Percentiles rank a stretch among this genome's conserved stretches.
phyloP scores from a whole-genome alignment of 805 yeast species.

The Jamesozyma spencerorum region DNA sequence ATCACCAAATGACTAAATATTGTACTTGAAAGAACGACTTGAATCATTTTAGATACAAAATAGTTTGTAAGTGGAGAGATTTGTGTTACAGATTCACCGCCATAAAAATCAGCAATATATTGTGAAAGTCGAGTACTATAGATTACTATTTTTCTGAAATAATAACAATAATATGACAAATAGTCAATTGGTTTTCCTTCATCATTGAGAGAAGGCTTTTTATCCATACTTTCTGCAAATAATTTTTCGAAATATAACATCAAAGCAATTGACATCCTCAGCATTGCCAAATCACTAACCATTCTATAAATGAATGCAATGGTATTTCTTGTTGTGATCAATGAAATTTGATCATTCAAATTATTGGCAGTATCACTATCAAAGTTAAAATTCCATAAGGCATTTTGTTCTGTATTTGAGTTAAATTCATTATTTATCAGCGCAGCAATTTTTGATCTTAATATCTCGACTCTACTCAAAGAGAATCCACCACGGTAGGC shows the following conservation, averaged over 20 bases:
- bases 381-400: background rate
- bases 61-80: conserved; percentile 16
- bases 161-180: conserved; percentile 16
- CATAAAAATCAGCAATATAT: conserved; percentile 16
- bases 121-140: conserved; percentile 1
- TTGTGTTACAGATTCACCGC: conserved; percentile 11
- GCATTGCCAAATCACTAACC: conserved; percentile 16
- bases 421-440: conserved; percentile 13
- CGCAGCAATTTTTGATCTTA: conserved; percentile 12
- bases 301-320: conserved; percentile 18
- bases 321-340: conserved; percentile 9
- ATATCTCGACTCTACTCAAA: conserved; percentile 12
- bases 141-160: conserved; percentile 10
- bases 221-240: background rate
- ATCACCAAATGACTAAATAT: conserved; percentile 19
- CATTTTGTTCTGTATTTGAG: background rate
- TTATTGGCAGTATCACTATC: conserved; percentile 1
- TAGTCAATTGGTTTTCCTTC: background rate
- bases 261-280: conserved; percentile 23
- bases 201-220: too few species aligned
- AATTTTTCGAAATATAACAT: conserved; percentile 22
- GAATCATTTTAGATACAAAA: conserved; percentile 20
- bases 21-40: conserved; percentile 20
- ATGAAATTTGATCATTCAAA: conserved; percentile 4
- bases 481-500: conserved; percentile 10